Percentiles rank a stretch among this genome's conserved stretches.
Evolutionary conservation across 208 protist genomes (phyloP).

Genomic region (Naegleria fowleri): DNA sequence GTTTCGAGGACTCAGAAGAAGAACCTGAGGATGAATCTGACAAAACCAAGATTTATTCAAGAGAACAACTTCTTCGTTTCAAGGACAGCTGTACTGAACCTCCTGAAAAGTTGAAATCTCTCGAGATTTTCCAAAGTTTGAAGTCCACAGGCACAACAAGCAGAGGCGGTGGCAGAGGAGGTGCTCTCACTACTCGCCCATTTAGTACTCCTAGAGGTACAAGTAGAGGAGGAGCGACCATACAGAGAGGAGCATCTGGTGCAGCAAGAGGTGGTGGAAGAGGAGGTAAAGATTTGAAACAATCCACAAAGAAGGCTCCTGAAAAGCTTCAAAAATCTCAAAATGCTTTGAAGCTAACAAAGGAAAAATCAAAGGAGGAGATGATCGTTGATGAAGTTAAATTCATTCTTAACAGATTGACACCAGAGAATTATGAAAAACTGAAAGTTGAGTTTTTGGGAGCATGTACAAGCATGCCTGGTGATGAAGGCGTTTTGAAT

Average conservation of each 20-base stretch:
- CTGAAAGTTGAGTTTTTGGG: conserved; percentile 32
- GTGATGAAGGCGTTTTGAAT: conserved; percentile 4
- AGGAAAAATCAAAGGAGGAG: not conserved
- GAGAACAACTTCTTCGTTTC: not conserved
- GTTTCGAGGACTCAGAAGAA: not conserved
- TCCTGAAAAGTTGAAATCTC: not conserved
- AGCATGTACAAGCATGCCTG: not conserved
- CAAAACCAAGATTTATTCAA: not conserved
- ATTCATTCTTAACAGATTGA: conserved; percentile 34
- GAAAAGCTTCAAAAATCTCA: not conserved
- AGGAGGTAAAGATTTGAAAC: not conserved
- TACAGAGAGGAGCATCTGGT: not conserved
- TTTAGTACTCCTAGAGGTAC: not conserved
- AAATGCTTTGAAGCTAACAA: not conserved
- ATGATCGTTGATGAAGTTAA: not conserved
- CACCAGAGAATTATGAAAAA: conserved; percentile 25
- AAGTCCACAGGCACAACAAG: not conserved
- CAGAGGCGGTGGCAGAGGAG: not conserved
- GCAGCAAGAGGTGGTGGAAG: not conserved
- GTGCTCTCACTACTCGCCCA: too few species aligned
- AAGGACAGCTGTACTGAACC: not conserved
- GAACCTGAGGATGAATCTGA: not conserved
- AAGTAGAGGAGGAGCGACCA: not conserved
- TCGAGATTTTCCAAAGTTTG: not conserved
- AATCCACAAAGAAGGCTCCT: not conserved